phyloP scores from a whole-genome alignment of 2,329 filamentous ascomycete species.

The Beauveria bassiana region DNA sequence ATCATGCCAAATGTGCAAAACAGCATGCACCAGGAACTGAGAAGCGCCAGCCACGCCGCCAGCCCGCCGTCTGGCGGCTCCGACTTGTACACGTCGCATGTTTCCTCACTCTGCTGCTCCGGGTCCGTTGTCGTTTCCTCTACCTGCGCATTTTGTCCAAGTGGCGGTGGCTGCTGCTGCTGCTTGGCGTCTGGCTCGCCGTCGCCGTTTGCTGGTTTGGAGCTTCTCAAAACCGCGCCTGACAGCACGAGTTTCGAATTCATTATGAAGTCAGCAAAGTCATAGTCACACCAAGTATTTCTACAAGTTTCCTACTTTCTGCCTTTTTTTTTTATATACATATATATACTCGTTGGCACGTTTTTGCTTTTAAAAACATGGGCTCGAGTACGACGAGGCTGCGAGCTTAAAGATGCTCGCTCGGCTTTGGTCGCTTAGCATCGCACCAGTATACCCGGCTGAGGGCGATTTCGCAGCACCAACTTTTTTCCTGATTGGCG shows the following conservation, averaged over 20 bases:
- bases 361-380: background rate
- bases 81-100: background rate
- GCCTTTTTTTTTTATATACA: background rate
- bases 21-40: conserved; percentile 24
- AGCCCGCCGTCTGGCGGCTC: conserved; percentile 40
- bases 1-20: conserved; percentile 26
- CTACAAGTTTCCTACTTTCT: background rate
- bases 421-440: conserved; percentile 9
- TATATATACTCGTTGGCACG: background rate
- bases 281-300: too few species aligned
- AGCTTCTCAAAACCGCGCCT: too few species aligned
- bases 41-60: conserved; percentile 43
- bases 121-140: too few species aligned
- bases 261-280: too few species aligned
- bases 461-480: background rate
- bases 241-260: too few species aligned
- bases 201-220: too few species aligned
- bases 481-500: too few species aligned
- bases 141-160: too few species aligned
- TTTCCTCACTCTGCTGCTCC: background rate
- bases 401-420: background rate
- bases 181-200: too few species aligned
- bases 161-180: too few species aligned
- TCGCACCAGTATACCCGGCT: background rate
- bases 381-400: background rate